phyloP scores from a whole-genome alignment of 2,329 filamentous ascomycete genomes.

The Cyanodermella asteris region DNA sequence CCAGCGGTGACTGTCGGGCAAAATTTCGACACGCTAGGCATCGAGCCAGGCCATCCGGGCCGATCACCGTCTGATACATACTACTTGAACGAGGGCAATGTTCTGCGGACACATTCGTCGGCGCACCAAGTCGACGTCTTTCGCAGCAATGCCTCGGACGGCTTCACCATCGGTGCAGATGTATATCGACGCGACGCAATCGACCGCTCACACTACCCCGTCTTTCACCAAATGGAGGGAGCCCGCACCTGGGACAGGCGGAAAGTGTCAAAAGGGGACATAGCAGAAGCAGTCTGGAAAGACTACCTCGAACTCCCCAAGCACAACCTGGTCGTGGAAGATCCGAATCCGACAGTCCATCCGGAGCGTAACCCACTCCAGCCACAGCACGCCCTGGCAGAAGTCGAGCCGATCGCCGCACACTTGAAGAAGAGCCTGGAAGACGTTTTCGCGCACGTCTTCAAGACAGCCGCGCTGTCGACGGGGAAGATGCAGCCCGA shows the following conservation, averaged over 20 bases:
- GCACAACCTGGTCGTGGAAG: slow-evolving; percentile 58
- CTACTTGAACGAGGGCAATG: slow-evolving; percentile 67
- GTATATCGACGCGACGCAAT: slow-evolving; percentile 91
- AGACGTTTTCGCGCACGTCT: slow-evolving; percentile 73
- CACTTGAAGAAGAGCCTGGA: slow-evolving; percentile 84
- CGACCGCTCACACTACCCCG: slow-evolving; percentile 83
- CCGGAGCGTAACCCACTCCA: slow-evolving; percentile 68
- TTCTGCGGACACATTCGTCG: slow-evolving; percentile 82
- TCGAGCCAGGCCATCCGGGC: slow-evolving; percentile 70
- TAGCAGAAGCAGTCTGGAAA: slow-evolving; percentile 43
- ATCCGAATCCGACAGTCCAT: slow-evolving; percentile 60
- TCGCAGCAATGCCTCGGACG: slow-evolving; percentile 45
- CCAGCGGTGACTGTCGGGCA: slow-evolving; percentile 67
- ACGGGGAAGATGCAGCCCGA: slow-evolving; percentile 26
- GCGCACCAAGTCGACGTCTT: slow-evolving; percentile 79
- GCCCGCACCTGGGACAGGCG: slow-evolving; percentile 68
- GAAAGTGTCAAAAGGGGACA: slow-evolving; percentile 32
- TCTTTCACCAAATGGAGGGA: slow-evolving; percentile 98
- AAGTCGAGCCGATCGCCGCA: slow-evolving; percentile 60
- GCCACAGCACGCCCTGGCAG: slow-evolving; percentile 38
- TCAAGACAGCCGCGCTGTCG: slow-evolving; percentile 38
- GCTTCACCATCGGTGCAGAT: slow-evolving; percentile 81
- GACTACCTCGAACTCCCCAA: slow-evolving; percentile 51
- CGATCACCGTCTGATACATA: slow-evolving; percentile 81
- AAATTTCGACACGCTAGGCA: slow-evolving; percentile 95